A percentile compares a stretch with the other conserved stretches of the same genome.
Conservation (phyloP, 352 stramenopile genomes). For the Globisporangium mamillatum region DNA sequence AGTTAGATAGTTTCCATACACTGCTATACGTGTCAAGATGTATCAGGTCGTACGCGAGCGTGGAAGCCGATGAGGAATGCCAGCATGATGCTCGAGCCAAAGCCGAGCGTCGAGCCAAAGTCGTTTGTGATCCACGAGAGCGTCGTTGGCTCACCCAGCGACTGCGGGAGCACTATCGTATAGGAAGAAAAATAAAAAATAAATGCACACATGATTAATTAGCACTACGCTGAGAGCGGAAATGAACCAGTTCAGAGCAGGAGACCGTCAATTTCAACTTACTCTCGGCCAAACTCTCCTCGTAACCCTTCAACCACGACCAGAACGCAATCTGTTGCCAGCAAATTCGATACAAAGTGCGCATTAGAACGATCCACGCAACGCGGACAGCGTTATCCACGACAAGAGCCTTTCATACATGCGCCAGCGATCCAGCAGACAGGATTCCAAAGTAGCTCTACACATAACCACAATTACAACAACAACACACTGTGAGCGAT, state of each 20-base stretch:
- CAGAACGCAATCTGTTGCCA: slow-evolving; percentile 76
- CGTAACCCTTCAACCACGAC: slow-evolving; percentile 88
- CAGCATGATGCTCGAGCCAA: slow-evolving; percentile 80
- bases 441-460: slow-evolving; percentile 82
- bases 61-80: slow-evolving; percentile 82
- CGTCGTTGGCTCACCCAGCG: slow-evolving; percentile 63
- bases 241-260: background rate
- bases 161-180: slow-evolving; percentile 46
- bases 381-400: background rate
- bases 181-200: slow-evolving; percentile 1
- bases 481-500: background rate
- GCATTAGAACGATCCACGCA: slow-evolving; percentile 1
- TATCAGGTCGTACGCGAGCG: slow-evolving; percentile 42
- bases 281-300: slow-evolving; percentile 82
- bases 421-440: slow-evolving; percentile 70
- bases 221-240: background rate
- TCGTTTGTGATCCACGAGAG: slow-evolving; percentile 83
- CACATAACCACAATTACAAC: background rate
- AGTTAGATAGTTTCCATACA: background rate
- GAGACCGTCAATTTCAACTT: slow-evolving; percentile 13
- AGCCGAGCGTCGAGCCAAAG: slow-evolving; percentile 71
- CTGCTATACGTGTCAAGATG: background rate
- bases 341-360: background rate
- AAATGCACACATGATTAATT: background rate
- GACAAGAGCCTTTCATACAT: slow-evolving; percentile 40